Evolutionary conservation across 352 stramenopile species (phyloP), one percentile per base, ranked within the genome.

Genomic region (Pythium rishiriense): DNA sequence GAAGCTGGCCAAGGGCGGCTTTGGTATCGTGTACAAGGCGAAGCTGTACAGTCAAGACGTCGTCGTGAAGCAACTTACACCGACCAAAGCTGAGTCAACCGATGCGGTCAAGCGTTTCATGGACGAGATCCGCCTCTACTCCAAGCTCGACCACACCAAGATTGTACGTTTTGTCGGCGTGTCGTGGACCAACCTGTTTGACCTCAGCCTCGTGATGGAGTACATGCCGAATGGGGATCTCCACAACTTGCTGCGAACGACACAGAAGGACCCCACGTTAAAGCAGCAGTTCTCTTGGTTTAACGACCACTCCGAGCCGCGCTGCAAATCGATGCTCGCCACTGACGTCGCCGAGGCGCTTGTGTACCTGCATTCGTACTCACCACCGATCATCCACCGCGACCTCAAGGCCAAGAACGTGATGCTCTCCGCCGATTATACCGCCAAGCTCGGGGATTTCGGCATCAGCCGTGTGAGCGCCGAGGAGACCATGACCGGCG

Each of bases 381-480:
- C 58, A 31, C 49, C 22, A 15, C 47, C 55, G 17, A 59, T 88
- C 41, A 88, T 88, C 51, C 81, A 91, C 66, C 81, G 81, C 19
- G 81, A 88, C 35, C 64, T 91, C 42, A 88, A 88, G 53, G 87
- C 81, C 1, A 88, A 88, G 69, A 88, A 91, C 29, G 64, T 68
- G 25, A 29, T 89, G 4, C 43, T 87, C 8, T 26, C 29, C 10
- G 49, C 21, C 9, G 60, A 76, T 22, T 78, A 72, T 52, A 46
- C 60, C 8, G 76, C 80, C 4, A 89, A 89, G 62, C 37, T 89
- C 14, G 72, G 62, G 4, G 80, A 86, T 48, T 89, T 89, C 72
- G 80, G 80, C 12, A 76, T 83, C 14, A 85, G 72, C 35, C 70
- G 80, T 3, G 73, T 74, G 48, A 69, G 46, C 14, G 49, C 14